phyloP scores from a whole-genome alignment of 306 rosid genomes.

The Alnus rubra region DNA sequence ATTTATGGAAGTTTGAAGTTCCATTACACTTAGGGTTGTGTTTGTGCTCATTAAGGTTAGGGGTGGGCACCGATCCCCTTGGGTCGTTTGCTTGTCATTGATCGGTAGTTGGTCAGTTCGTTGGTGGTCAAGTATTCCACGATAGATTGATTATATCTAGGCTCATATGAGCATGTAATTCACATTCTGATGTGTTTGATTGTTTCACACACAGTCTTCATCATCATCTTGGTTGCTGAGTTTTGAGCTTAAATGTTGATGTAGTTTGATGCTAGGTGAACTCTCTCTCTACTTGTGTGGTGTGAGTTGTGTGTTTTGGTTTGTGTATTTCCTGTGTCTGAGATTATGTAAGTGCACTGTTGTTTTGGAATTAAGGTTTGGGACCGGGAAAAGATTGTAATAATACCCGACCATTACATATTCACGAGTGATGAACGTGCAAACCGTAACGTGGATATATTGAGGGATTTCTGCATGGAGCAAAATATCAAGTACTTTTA shows the following conservation, averaged over 20 bases:
- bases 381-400: constrained; percentile 88
- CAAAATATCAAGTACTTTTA: constrained; percentile 91
- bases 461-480: constrained; percentile 87
- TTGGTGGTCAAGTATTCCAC: not conserved
- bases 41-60: not conserved
- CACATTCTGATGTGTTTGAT: not conserved
- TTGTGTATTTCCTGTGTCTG: not conserved
- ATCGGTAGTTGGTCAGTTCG: too few relatives aligned
- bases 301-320: constrained; percentile 7
- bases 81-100: too few relatives aligned
- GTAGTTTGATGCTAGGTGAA: not conserved
- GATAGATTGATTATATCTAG: not conserved
- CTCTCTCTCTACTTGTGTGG: not conserved
- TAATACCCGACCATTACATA: constrained; percentile 95
- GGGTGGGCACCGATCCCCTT: too few relatives aligned
- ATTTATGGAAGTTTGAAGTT: not conserved
- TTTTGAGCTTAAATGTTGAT: constrained; percentile 3
- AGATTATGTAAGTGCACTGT: not conserved
- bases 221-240: not conserved
- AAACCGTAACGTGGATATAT: constrained; percentile 87
- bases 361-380: constrained; percentile 63
- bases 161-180: not conserved
- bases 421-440: constrained; percentile 93
- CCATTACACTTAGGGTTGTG: not conserved
- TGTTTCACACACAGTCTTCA: not conserved